phyloP scores from a whole-genome alignment of 768 basidiomycete species.

The Neoboletus brunneissimus region DNA sequence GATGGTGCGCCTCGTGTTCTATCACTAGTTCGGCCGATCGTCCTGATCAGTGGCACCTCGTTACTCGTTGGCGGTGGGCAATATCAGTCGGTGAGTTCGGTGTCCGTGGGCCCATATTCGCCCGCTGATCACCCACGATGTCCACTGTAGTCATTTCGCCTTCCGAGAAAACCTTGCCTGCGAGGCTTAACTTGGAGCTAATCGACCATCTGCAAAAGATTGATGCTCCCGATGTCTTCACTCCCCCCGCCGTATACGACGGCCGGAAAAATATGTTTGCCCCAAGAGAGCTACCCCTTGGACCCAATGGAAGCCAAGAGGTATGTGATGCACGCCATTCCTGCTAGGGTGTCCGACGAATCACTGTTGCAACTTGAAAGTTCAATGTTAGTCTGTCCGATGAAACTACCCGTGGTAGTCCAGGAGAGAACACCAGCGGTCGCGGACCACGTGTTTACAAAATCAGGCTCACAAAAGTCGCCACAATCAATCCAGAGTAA shows the following conservation, averaged over 20 bases:
- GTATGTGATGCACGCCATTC: constrained; percentile 31
- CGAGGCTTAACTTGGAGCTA: constrained; percentile 66
- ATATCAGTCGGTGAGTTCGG: constrained; percentile 22
- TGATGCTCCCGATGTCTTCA: constrained; percentile 64
- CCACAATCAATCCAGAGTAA: constrained; percentile 57
- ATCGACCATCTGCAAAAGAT: constrained; percentile 59
- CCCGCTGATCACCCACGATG: constrained; percentile 15
- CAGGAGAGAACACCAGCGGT: constrained; percentile 32
- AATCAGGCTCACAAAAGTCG: constrained; percentile 57
- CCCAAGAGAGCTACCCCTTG: constrained; percentile 58
- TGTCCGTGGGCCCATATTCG: neutral
- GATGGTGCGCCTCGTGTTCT: constrained; percentile 57
- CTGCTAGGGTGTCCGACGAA: neutral
- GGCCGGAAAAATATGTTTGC: constrained; percentile 78
- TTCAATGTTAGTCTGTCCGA: constrained; percentile 58
- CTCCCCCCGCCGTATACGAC: constrained; percentile 71
- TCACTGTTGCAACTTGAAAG: constrained; percentile 34
- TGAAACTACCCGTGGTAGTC: constrained; percentile 32
- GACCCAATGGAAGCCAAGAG: constrained; percentile 48
- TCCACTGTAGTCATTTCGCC: constrained; percentile 53
- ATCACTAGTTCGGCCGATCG: neutral
- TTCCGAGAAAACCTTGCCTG: constrained; percentile 66
- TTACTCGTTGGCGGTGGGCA: neutral
- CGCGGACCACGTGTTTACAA: constrained; percentile 63
- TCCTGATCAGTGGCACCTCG: constrained; percentile 21